Conservation (phyloP, 192 early-diverging fungal genomes). For the Gaertneriomyces semiglobifer region DNA sequence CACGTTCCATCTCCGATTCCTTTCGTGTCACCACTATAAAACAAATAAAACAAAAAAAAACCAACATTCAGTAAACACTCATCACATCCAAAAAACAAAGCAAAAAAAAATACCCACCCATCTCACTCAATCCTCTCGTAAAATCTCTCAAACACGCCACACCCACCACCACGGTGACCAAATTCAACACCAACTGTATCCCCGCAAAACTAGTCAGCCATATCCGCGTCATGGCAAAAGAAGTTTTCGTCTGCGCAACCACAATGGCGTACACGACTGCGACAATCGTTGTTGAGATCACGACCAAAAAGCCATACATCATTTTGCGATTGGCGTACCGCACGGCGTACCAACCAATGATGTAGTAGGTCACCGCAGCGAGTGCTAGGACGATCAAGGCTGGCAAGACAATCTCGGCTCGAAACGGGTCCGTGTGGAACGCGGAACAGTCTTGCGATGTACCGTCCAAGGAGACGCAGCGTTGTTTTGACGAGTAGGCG, state of each 20-base stretch:
- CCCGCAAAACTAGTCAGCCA: constrained; percentile 18
- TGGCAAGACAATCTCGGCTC: constrained; percentile 18
- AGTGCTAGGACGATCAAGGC: constrained; percentile 23
- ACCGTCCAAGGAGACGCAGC: neutral
- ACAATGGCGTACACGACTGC: constrained; percentile 28
- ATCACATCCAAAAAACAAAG: neutral
- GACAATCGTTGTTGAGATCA: constrained; percentile 20
- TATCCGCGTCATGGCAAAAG: constrained; percentile 8
- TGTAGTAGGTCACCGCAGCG: constrained; percentile 12
- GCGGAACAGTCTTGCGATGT: neutral
- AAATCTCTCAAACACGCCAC: constrained; percentile 27
- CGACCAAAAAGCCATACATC: constrained; percentile 30
- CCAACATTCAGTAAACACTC: neutral
- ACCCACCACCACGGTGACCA: constrained; percentile 22
- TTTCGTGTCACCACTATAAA: neutral
- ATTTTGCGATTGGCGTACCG: constrained; percentile 12
- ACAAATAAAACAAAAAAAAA: neutral
- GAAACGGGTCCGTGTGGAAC: neutral
- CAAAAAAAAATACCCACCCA: constrained; percentile 18
- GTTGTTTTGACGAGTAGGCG: constrained; percentile 1
- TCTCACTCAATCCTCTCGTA: constrained; percentile 26
- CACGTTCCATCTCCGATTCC: neutral
- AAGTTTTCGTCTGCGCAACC: neutral
- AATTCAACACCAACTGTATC: constrained; percentile 29
- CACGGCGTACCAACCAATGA: constrained; percentile 33